Conservation (phyloP, 768 basidiomycete species). For the Tylopilus rubrobrunneus region DNA sequence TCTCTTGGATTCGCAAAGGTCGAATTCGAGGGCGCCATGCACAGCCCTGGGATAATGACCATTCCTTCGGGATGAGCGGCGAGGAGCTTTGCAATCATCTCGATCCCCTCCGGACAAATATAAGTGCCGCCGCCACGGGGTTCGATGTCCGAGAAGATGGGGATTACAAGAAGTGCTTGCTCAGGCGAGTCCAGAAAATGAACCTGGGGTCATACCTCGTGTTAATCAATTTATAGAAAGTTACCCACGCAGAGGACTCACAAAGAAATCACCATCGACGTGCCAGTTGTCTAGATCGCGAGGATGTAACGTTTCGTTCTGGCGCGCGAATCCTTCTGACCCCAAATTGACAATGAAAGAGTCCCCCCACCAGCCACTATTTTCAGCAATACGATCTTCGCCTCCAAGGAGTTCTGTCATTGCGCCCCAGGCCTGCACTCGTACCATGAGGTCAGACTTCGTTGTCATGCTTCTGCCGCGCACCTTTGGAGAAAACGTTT, state of each 20-base stretch:
- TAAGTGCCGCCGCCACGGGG: neutral
- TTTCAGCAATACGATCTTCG: constrained; percentile 1
- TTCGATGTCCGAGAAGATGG: neutral
- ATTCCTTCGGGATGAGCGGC: constrained; percentile 2
- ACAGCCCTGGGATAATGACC: neutral
- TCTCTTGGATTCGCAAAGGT: constrained; percentile 2
- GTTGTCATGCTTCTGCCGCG: neutral
- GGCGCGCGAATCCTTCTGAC: constrained; percentile 5
- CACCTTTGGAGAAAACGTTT: constrained; percentile 52
- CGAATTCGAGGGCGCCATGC: constrained; percentile 6
- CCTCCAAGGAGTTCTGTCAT: constrained; percentile 6
- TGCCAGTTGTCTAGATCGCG: neutral
- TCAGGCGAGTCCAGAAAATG: constrained; percentile 13
- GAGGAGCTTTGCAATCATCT: constrained; percentile 3
- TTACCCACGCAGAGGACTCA: neutral
- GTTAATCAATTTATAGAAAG: neutral
- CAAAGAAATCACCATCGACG: constrained; percentile 6
- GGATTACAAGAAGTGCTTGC: neutral
- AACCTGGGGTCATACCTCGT: neutral
- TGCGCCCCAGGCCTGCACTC: neutral
- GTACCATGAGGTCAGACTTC: neutral
- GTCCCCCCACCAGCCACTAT: constrained; percentile 2
- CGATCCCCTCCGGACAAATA: neutral
- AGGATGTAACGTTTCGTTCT: neutral
- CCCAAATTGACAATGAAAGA: constrained; percentile 1